phyloP scores from a whole-genome alignment of 768 basidiomycete species.

The Amanita muscaria region DNA sequence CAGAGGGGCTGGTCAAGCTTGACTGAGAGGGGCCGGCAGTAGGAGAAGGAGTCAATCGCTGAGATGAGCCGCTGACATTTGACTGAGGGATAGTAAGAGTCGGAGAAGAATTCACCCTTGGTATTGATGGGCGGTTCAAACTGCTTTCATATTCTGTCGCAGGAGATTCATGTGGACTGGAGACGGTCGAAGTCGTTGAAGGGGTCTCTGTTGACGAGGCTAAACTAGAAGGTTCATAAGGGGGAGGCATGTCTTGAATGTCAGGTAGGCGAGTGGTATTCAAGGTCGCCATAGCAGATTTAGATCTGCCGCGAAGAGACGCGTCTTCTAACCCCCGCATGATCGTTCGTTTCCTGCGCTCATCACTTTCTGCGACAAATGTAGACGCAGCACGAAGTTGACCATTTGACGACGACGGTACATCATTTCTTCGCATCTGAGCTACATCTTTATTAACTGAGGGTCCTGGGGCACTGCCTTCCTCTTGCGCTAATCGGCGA shows the following conservation, averaged over 20 bases:
- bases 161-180: neutral
- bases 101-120: neutral
- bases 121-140: neutral
- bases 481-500: conserved; percentile 32
- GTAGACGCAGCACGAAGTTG: neutral
- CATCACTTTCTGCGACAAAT: neutral
- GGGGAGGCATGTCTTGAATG: neutral
- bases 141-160: neutral
- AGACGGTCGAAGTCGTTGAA: neutral
- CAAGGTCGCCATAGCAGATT: neutral
- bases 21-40: neutral
- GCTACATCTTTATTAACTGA: neutral
- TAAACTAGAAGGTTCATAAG: conserved; percentile 1
- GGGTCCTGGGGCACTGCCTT: conserved; percentile 14
- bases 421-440: neutral
- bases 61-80: neutral
- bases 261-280: neutral
- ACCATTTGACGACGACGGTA: neutral
- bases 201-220: neutral
- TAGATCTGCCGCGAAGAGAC: neutral
- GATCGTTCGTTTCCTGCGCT: neutral
- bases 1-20: neutral
- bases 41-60: neutral
- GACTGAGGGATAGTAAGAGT: neutral
- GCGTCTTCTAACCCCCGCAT: neutral